Base-by-base conservation (phyloP, 345 rosid genomes). In the Citrus glauca region DNA sequence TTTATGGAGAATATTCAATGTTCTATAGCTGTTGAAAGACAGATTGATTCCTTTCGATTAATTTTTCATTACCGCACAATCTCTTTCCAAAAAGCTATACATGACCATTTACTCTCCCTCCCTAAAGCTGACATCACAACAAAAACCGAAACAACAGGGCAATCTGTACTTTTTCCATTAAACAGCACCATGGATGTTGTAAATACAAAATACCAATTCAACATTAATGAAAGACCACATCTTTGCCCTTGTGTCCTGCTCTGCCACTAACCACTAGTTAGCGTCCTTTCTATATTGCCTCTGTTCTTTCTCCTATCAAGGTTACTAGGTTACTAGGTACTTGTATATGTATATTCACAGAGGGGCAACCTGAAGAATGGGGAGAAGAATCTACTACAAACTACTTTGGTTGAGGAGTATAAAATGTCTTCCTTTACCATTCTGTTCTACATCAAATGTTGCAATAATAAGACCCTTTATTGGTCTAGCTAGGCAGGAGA, bases 341-440 rank as follows among this genome's bases (percentile, higher is more conserved):
- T 45, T 57, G 59, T 35, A 9, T 37, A 20, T 38, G 7, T 24
- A 53, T 33, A 33, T 7, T 6, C 35, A 66, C 20, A 16, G 30
- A 10, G 24, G 20, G 38, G 30, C 20, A 11, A 65, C 14, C n/a
- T 45, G 25, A 7, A 65, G 4, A 9, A 55, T 74, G 35, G 30
- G 20, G 40, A 73, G 27, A 83, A 55, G 45, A 78, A 75, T 67
- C 32, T 16, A 75, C 75, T 38, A 45, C 48, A 3, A 62, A 55
- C 45, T 6, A 61, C 77, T 38, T 72, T 59, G 22, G 24, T 28
- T 25, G 66, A 22, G 75, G 76, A 42, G 33, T 38, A 48, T 35
- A 4, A 37, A 40, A 14, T 71, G 25, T 72, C 32, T 59, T 14
- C 3, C 1, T 28, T 14, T 35, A 28, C 42, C 22, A 7, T 42